Conservation (phyloP, 257 asterid species). For the Capsicum rhomboideum region DNA sequence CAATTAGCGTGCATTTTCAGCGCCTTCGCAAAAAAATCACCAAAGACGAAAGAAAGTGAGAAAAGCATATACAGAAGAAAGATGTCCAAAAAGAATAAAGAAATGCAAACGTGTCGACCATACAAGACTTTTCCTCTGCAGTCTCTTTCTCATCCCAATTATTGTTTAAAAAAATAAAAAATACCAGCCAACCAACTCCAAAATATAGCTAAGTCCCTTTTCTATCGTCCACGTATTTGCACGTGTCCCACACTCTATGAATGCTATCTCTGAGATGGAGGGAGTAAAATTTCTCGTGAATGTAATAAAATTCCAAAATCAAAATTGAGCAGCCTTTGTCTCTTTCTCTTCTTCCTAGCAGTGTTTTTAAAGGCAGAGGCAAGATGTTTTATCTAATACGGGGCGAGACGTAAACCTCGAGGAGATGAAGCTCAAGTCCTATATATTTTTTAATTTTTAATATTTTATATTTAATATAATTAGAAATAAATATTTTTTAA, state of each 20-base stretch:
- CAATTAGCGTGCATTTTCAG: background rate
- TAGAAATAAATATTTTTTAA: too few species aligned
- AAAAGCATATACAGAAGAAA: background rate
- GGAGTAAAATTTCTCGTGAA: too few species aligned
- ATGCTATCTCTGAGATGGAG: background rate
- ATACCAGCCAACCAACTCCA: slow-evolving; percentile 38
- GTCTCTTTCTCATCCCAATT: slow-evolving; percentile 15
- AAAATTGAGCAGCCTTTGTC: too few species aligned
- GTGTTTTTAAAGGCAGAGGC: too few species aligned
- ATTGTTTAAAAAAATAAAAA: slow-evolving; percentile 3
- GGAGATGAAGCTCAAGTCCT: too few species aligned
- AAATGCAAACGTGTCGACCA: slow-evolving; percentile 26
- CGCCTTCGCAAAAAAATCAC: background rate
- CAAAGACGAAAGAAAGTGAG: background rate
- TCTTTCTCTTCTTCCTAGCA: too few species aligned
- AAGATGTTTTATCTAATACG: too few species aligned
- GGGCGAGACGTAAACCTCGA: too few species aligned
- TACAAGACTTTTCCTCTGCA: background rate
- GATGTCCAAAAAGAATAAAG: background rate
- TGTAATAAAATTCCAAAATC: too few species aligned
- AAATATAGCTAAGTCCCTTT: background rate
- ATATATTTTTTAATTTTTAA: too few species aligned
- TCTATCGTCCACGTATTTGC: slow-evolving; percentile 31
- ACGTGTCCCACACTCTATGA: slow-evolving; percentile 19
- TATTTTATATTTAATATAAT: too few species aligned